Evolutionary conservation across 2,329 filamentous ascomycete genomes (phyloP).

Genomic region (Aspergillus hortae): DNA sequence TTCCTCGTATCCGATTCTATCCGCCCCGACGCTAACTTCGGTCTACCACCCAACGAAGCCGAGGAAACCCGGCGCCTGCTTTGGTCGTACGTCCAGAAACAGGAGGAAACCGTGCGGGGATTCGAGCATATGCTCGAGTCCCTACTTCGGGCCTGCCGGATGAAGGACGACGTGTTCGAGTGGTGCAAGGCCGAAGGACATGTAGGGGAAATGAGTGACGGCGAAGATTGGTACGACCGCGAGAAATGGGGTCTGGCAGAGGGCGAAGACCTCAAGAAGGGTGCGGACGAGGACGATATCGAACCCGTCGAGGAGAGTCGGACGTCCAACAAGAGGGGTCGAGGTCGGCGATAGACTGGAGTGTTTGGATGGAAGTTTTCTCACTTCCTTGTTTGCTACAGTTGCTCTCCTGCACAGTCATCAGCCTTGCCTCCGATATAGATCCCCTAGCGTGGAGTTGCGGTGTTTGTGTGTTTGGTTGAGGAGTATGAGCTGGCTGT

Average conservation of each 20-base stretch:
- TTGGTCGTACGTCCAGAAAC: conserved; percentile 62
- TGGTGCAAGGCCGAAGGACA: conserved; percentile 63
- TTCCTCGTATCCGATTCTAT: conserved; percentile 53
- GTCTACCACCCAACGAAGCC: conserved; percentile 56
- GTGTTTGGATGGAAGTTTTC: neutral
- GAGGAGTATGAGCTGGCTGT: neutral
- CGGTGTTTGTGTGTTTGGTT: conserved; percentile 16
- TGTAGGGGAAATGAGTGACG: conserved; percentile 63
- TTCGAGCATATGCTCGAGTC: conserved; percentile 54
- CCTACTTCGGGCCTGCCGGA: conserved; percentile 56
- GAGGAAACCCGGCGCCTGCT: conserved; percentile 60
- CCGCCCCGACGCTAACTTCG: conserved; percentile 53
- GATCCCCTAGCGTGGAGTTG: conserved; percentile 29
- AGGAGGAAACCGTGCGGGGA: conserved; percentile 60
- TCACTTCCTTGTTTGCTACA: conserved; percentile 4
- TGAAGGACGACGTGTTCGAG: conserved; percentile 57
- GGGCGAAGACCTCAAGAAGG: conserved; percentile 57
- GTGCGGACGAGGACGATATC: conserved; percentile 59
- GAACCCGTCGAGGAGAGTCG: conserved; percentile 45
- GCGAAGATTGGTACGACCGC: conserved; percentile 65
- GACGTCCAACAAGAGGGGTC: conserved; percentile 37
- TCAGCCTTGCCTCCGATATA: conserved; percentile 5
- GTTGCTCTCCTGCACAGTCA: neutral
- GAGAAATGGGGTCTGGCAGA: conserved; percentile 57
- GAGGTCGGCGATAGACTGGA: conserved; percentile 32